Conservation (phyloP, 805 yeast species). For the Ogataea pilisensis region DNA sequence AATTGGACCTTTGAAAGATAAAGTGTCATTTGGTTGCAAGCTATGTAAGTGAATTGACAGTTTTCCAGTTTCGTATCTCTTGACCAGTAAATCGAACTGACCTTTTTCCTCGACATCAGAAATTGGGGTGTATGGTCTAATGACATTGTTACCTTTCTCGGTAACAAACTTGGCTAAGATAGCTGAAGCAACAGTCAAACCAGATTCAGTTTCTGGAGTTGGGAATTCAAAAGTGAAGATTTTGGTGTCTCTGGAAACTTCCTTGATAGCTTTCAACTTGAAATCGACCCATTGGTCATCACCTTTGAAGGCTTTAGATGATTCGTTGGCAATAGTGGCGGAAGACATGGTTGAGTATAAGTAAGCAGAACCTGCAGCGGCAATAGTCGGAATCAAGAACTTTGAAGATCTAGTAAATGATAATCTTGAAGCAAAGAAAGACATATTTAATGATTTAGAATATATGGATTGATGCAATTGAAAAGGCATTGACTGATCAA, state of each 20-base stretch:
- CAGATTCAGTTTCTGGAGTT: constrained; percentile 61
- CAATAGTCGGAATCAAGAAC: constrained; percentile 22
- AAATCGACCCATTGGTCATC: constrained; percentile 71
- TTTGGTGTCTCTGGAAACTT: constrained; percentile 60
- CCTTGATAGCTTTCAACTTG: constrained; percentile 44
- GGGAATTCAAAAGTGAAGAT: constrained; percentile 69
- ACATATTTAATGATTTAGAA: too few relatives aligned
- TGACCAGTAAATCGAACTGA: constrained; percentile 71
- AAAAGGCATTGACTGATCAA: too few relatives aligned
- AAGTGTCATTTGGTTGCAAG: constrained; percentile 73
- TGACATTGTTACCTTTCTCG: constrained; percentile 78
- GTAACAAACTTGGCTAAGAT: constrained; percentile 78
- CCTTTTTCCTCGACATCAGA: constrained; percentile 70
- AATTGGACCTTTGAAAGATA: constrained; percentile 92
- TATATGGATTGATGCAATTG: constrained; percentile 2
- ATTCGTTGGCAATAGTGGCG: constrained; percentile 24
- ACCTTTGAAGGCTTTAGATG: constrained; percentile 50
- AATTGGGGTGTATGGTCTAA: constrained; percentile 89
- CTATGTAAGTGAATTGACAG: constrained; percentile 69
- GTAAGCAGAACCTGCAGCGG: constrained; percentile 43
- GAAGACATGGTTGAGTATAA: constrained; percentile 31
- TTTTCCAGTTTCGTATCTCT: constrained; percentile 88
- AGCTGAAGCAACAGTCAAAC: constrained; percentile 75
- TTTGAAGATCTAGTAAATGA: constrained; percentile 9
- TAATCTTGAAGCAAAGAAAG: constrained; percentile 10